Conservation (phyloP, 2,329 filamentous ascomycete species). For the Aspergillus intermedius region DNA sequence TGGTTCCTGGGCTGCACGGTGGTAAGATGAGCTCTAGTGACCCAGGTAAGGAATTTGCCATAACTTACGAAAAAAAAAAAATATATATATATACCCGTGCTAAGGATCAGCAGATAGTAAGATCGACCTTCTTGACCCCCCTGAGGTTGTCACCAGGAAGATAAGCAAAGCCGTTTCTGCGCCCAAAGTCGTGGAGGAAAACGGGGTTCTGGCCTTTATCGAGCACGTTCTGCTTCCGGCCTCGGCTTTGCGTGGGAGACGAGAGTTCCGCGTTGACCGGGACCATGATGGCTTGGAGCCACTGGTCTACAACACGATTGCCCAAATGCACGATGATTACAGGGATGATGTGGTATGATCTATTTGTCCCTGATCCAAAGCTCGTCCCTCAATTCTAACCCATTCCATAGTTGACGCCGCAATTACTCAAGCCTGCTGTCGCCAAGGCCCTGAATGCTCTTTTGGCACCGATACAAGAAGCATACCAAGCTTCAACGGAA, state of each 20-base stretch:
- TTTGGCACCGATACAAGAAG: conserved; percentile 63
- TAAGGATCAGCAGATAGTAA: conserved; percentile 45
- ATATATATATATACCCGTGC: too few relatives aligned
- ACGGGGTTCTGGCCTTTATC: conserved; percentile 79
- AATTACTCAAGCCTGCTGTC: conserved; percentile 80
- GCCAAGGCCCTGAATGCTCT: conserved; percentile 65
- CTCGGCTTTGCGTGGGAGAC: conserved; percentile 35
- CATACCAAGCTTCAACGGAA: conserved; percentile 61
- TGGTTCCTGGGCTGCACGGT: conserved; percentile 78
- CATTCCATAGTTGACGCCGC: conserved; percentile 62
- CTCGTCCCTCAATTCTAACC: neutral
- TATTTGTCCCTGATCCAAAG: neutral
- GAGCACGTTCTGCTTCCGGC: conserved; percentile 82
- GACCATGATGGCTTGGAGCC: conserved; percentile 68
- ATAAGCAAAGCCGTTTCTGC: conserved; percentile 75
- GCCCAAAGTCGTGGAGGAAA: conserved; percentile 71
- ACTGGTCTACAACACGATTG: conserved; percentile 70
- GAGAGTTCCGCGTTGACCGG: conserved; percentile 62
- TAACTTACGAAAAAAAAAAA: neutral
- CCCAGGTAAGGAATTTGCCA: conserved; percentile 19
- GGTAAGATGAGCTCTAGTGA: conserved; percentile 83
- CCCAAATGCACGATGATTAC: conserved; percentile 74
- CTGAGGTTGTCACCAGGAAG: conserved; percentile 70
- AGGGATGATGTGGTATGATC: conserved; percentile 64
- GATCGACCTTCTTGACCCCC: conserved; percentile 78